These are phyloP conservation scores for Nadsonia fulvescens DNA, from an alignment of 805 yeast genomes.

Conservation along the genomic window DNA sequence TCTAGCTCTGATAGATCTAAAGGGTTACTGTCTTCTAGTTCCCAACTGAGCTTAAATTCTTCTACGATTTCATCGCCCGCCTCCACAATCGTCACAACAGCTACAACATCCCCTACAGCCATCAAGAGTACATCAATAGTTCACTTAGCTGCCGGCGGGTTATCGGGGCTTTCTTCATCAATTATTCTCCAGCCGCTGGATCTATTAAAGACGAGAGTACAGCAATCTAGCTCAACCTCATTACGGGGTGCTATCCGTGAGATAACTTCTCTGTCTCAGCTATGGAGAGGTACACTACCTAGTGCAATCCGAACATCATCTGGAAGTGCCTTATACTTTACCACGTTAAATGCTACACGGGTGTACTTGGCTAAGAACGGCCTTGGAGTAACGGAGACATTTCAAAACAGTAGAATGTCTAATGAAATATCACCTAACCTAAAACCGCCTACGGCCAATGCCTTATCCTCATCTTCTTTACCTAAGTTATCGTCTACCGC, in stretches of 20 bases:
- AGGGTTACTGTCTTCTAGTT: no score
- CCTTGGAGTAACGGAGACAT: constrained; percentile 6
- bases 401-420: no score
- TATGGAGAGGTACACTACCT: constrained; percentile 92
- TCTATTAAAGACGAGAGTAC: constrained; percentile 71
- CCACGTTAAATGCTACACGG: constrained; percentile 50
- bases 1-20: no score
- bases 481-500: constrained; percentile 57
- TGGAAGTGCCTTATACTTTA: constrained; percentile 76
- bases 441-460: constrained; percentile 6
- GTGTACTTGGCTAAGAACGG: constrained; percentile 23
- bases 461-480: constrained; percentile 17
- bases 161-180: constrained; percentile 72
- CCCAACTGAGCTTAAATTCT: no score
- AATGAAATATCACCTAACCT: background rate
- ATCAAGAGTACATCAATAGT: constrained; percentile 2
- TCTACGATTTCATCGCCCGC: no score
- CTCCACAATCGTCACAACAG: no score
- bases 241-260: constrained; percentile 12
- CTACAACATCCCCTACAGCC: no score
- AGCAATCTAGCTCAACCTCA: constrained; percentile 27
- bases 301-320: constrained; percentile 77
- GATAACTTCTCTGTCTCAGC: constrained; percentile 19
- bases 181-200: constrained; percentile 77
- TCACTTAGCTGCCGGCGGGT: constrained; percentile 65